Evolutionary conservation across 75 land plant genomes (phyloP).

Genomic region (Isoetes taiwanensis): DNA sequence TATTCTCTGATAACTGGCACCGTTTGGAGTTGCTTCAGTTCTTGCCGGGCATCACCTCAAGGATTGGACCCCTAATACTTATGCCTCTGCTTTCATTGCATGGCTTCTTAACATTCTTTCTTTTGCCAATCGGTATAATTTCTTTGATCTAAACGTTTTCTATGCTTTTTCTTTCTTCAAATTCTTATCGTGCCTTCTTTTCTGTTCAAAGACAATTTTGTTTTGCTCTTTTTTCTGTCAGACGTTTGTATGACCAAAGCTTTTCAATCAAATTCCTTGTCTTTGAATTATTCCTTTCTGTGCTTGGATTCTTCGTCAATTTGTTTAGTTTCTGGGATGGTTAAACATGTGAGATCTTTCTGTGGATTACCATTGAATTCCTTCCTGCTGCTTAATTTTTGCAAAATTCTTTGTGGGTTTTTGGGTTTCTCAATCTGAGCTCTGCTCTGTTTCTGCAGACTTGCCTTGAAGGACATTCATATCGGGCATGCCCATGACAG

Average conservation of each 20-base stretch:
- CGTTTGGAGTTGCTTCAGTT: constrained; percentile 45
- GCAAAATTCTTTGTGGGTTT: too few relatives aligned
- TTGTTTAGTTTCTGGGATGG: background rate
- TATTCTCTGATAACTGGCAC: constrained; percentile 54
- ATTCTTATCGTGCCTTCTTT: background rate
- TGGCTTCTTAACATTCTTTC: constrained; percentile 71
- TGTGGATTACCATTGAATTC: background rate
- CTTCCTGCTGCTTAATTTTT: too few relatives aligned
- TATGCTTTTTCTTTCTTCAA: background rate
- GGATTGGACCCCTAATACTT: constrained; percentile 59
- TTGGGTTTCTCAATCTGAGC: too few relatives aligned
- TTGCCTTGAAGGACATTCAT: constrained; percentile 68
- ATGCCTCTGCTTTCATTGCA: constrained; percentile 44
- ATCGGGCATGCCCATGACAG: constrained; percentile 41
- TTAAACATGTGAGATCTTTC: background rate
- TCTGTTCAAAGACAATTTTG: background rate
- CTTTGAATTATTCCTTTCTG: too few relatives aligned
- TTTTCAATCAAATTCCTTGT: background rate
- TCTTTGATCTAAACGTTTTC: too few relatives aligned
- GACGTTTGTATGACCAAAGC: too few relatives aligned
- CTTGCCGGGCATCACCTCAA: constrained; percentile 57
- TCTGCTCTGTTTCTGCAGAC: too few relatives aligned
- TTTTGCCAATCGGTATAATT: constrained; percentile 54
- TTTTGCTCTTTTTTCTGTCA: background rate
- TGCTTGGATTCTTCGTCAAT: background rate